phyloP scores from a whole-genome alignment of 75 land plant genomes.

The Selaginella tamariscina region DNA sequence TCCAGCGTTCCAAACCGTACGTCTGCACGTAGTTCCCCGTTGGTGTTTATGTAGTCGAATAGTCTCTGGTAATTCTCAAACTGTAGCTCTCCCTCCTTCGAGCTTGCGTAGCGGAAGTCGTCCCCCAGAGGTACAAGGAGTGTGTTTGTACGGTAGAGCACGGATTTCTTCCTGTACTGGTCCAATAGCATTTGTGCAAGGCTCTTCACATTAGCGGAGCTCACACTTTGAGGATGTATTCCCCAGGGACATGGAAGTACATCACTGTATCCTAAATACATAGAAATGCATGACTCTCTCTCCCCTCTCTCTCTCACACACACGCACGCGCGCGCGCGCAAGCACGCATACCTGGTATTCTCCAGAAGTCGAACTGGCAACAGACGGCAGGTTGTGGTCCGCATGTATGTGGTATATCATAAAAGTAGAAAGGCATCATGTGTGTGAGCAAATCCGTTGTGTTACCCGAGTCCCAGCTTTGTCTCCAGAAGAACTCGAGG shows the following conservation, averaged over 20 bases:
- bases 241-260: conserved; percentile 81
- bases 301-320: too few species aligned
- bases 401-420: conserved; percentile 43
- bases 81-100: conserved; percentile 83
- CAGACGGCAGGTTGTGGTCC: conserved; percentile 99
- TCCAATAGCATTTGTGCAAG: conserved; percentile 63
- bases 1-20: conserved; percentile 87
- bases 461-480: conserved; percentile 5
- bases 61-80: conserved; percentile 74
- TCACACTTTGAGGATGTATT: conserved; percentile 57
- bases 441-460: neutral
- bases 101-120: conserved; percentile 79
- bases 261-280: neutral
- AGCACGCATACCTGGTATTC: too few species aligned
- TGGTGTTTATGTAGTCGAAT: conserved; percentile 80
- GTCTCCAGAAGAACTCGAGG: conserved; percentile 1
- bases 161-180: conserved; percentile 93
- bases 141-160: conserved; percentile 72
- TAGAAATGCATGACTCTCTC: too few species aligned
- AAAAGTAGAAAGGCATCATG: conserved; percentile 12
- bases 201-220: conserved; percentile 62
- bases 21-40: conserved; percentile 59
- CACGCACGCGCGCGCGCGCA: too few species aligned
- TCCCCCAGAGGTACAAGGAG: conserved; percentile 96
- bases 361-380: conserved; percentile 97